Evolutionary conservation across 805 yeast species (phyloP).

Genomic region (Yarrowia keelungensis): DNA sequence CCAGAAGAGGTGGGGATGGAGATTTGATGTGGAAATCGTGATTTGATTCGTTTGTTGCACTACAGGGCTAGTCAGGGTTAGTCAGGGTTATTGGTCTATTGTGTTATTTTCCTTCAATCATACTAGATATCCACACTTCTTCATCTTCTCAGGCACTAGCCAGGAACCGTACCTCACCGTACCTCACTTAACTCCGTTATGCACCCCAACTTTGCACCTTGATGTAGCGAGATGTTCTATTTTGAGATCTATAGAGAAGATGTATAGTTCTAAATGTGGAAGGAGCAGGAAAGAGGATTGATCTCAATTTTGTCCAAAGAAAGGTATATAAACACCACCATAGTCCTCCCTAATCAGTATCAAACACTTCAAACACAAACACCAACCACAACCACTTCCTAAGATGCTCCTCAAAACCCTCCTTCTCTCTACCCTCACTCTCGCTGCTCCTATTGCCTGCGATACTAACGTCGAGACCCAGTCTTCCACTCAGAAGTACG

Average conservation of each 20-base stretch:
- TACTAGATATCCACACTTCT: no score
- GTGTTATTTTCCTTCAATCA: no score
- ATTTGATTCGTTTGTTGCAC: no score
- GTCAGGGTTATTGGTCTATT: no score
- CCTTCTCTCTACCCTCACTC: background rate
- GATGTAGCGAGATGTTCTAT: background rate
- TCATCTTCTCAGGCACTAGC: background rate
- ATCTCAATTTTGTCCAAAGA: no score
- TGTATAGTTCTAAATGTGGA: no score
- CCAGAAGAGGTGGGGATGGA: background rate
- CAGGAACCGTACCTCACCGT: background rate
- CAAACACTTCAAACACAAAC: no score
- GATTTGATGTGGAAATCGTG: no score
- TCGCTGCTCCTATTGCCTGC: background rate
- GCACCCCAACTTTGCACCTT: no score
- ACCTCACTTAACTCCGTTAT: background rate
- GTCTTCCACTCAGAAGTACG: background rate
- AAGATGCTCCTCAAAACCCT: slow-evolving; percentile 2
- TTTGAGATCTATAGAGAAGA: background rate
- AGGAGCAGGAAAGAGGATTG: no score
- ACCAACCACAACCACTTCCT: background rate
- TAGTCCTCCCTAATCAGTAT: background rate
- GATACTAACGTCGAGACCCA: background rate
- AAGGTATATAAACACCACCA: no score
- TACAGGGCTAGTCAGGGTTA: no score